phyloP scores from a whole-genome alignment of 106 monocot species.

The Apostasia ramifera region DNA sequence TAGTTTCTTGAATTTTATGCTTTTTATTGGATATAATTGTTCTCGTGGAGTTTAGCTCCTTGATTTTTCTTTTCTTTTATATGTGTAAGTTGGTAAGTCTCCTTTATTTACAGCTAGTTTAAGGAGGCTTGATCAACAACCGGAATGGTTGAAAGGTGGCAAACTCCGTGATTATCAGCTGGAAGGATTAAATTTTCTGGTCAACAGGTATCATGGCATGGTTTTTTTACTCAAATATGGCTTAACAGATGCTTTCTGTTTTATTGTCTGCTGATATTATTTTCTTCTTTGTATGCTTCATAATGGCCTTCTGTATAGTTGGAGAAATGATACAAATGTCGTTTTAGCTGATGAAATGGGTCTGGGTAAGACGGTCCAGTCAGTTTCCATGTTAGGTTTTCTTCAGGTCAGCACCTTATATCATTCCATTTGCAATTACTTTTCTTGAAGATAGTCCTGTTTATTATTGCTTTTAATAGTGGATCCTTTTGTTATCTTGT shows the following conservation, averaged over 20 bases:
- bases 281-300: neutral
- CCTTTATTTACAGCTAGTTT: conserved; percentile 65
- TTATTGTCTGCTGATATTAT: neutral
- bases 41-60: too few relatives aligned
- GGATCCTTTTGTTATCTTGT: neutral
- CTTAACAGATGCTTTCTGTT: neutral
- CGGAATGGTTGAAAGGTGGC: conserved; percentile 94
- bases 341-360: conserved; percentile 99
- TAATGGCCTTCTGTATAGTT: conserved; percentile 30
- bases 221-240: neutral
- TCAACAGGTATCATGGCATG: conserved; percentile 60
- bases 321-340: conserved; percentile 99
- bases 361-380: conserved; percentile 97
- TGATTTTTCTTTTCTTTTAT: too few relatives aligned
- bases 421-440: neutral
- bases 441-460: neutral
- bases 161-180: conserved; percentile 99
- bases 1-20: neutral
- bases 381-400: conserved; percentile 97
- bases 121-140: conserved; percentile 94
- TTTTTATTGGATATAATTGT: neutral
- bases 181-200: conserved; percentile 98
- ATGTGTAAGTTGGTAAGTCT: conserved; percentile 3
- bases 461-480: conserved; percentile 1
- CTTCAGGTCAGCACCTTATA: conserved; percentile 54